Base-by-base conservation (phyloP, 164 flowering plant genomes). In the Umbellularia californica region DNA sequence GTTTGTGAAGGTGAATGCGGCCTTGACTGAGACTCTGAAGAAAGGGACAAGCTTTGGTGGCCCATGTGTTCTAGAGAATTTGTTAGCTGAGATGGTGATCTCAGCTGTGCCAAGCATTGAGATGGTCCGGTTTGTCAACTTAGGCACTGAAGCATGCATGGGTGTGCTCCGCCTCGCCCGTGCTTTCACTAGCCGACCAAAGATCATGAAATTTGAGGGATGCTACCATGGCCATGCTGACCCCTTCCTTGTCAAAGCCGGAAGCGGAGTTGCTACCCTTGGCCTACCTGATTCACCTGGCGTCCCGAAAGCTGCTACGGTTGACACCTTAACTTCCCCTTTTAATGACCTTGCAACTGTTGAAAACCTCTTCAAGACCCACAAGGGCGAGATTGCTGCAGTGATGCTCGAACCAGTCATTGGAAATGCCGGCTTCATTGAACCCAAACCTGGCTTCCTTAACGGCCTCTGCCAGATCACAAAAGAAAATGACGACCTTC, bases 161-260 rank as follows among this genome's bases (percentile, higher is more conserved):
- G 94, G 94, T 30, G 93, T 88, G 35, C 88, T 95, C 69, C 92
- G 97, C 25, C 82, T 93, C 65, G 94, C 98, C 64, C 98, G 97
- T 74, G 98, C 98, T 52, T 92, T 79, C 84, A 89, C 98, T 23
- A 79, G 89, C 20, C 83, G 86, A 0, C 74, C 76, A 62, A 91
- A 90, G 79, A 77, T 95, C 73, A 86, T 92, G 71, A 95, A 92
- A 77, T 95, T 93, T 77, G 97, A 95, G 81, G 98, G 99, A 23
- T 95, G 99, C 84, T 95, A 95, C 80, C 98, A 95, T 76, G 99
- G 99, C 64, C 99, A 95, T 83, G 98, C 97, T n/a, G 94, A 93
- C 76, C 90, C 98, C 1, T 92, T 89, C 79, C 95, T 95, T n/a
- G 97, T 95, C 72, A 92, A 93, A 82, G 97, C 97, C 10, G 99